Base-by-base conservation (phyloP, 352 stramenopile species). In the Albugo candida region DNA sequence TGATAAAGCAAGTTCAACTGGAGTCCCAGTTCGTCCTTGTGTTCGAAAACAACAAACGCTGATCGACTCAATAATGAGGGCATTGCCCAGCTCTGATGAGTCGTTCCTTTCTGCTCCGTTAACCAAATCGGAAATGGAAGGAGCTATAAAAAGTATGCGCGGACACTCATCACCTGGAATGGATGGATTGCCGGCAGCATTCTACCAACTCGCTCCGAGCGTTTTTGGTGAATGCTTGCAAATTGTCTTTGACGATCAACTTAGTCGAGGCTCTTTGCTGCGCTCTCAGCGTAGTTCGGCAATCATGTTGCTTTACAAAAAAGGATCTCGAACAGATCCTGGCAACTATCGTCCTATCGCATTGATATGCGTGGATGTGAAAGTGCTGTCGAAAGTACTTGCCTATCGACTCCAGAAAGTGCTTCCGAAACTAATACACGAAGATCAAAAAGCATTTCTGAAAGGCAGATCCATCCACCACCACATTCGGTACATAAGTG, bases 301-400 rank as follows among this genome's bases (percentile, higher is more conserved):
- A 0, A 45, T 63, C 16, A 35, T 34, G 3, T 48, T 66, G 13
- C 37, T 66, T 4, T 45, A 56, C 48, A 63, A 61, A 48, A 47
- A 47, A 8, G 47, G 58, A 0, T 43, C 50, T 5, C 45, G 53
- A 0, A 27, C 14, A 0, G 47, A 51, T 0, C 55, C 53, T 0
- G 38, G 38, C 8, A 43, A 31, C 24, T 31, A 31, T 31, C 24
- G 24, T 31, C 24, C 24, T 10, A 31, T 31, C 8, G 24, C 24
- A 31, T 49, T 66, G n/a, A 54, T 66, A 51, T 47, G 43, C 12
- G 59, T 63, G 17, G 55, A 61, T 17, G 47, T 55, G 1, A 60
- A 61, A 41, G 38, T 55, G 19, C 41, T 55, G 5, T 55, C 58
- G 0, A 47, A 55, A 39, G 37, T 47, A 0, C 47, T 61, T 24